Percentiles rank a stretch among this genome's conserved stretches.
These are phyloP conservation scores for Lipomyces kockii DNA, from an alignment of 805 yeast species.

Conservation along the genomic window DNA sequence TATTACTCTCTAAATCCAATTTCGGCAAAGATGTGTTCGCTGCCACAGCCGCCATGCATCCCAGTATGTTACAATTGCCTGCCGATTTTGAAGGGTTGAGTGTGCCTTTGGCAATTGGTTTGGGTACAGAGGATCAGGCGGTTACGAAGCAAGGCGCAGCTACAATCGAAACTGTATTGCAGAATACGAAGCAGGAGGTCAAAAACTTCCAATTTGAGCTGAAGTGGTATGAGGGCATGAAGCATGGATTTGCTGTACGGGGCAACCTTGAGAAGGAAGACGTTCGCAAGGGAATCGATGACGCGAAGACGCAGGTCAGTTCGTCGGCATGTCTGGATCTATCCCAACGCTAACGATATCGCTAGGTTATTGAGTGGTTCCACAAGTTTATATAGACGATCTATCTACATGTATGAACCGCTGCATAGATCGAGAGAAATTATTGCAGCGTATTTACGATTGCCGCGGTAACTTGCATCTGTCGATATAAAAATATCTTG, in stretches of 20 bases:
- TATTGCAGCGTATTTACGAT: slow-evolving; percentile 6
- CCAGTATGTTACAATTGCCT: slow-evolving; percentile 15
- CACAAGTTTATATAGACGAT: not conserved
- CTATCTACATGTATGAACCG: no score
- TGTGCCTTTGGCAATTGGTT: slow-evolving; percentile 3
- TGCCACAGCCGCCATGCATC: slow-evolving; percentile 18
- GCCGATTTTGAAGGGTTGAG: slow-evolving; percentile 1
- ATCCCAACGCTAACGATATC: not conserved
- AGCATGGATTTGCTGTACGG: slow-evolving; percentile 21
- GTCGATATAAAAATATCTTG: no score
- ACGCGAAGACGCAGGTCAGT: slow-evolving; percentile 12
- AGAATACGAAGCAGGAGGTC: not conserved
- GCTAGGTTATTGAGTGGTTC: slow-evolving; percentile 5
- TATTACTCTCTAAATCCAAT: slow-evolving; percentile 5
- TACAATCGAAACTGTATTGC: not conserved
- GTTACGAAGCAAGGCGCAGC: not conserved
- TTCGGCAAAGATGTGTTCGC: slow-evolving; percentile 1
- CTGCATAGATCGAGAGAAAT: slow-evolving; percentile 3
- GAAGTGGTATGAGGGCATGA: slow-evolving; percentile 11
- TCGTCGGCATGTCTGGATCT: not conserved
- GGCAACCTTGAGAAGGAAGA: slow-evolving; percentile 10
- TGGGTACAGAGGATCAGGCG: slow-evolving; percentile 11
- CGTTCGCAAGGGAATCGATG: slow-evolving; percentile 5
- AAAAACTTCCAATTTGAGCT: slow-evolving; percentile 9
- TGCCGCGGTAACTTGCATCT: no score